phyloP scores from a whole-genome alignment of 345 rosid species.

The Populus davidiana region DNA sequence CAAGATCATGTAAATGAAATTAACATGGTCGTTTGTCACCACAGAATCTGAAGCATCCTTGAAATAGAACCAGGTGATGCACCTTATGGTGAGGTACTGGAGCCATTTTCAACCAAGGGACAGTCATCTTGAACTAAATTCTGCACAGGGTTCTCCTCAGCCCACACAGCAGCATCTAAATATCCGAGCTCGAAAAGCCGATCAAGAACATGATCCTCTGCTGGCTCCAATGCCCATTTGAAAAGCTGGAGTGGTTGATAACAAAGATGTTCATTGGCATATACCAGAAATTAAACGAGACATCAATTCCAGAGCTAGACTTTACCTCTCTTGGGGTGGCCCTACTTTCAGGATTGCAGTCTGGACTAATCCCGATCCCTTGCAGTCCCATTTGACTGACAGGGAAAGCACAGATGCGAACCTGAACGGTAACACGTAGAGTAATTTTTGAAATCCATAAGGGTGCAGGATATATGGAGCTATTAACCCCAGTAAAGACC shows the following conservation, averaged over 20 bases:
- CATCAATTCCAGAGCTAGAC: neutral
- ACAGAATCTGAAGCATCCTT: neutral
- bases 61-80: neutral
- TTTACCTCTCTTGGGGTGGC: slow-evolving; percentile 68
- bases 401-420: slow-evolving; percentile 86
- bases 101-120: slow-evolving; percentile 21
- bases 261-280: slow-evolving; percentile 7
- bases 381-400: slow-evolving; percentile 51
- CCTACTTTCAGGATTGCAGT: slow-evolving; percentile 76
- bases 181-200: slow-evolving; percentile 75
- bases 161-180: slow-evolving; percentile 80
- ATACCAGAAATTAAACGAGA: neutral
- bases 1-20: neutral
- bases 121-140: slow-evolving; percentile 43
- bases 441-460: too few relatives aligned
- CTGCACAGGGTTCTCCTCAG: slow-evolving; percentile 55
- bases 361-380: slow-evolving; percentile 87
- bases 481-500: too few relatives aligned
- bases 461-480: too few relatives aligned
- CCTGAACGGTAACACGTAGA: slow-evolving; percentile 35
- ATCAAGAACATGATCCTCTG: slow-evolving; percentile 68
- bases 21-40: neutral
- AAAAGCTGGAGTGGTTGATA: slow-evolving; percentile 52
- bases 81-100: slow-evolving; percentile 6
- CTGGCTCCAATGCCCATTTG: slow-evolving; percentile 94